Base-by-base conservation (phyloP, 2,329 filamentous ascomycete genomes). In the Phaeoacremonium minimum region DNA sequence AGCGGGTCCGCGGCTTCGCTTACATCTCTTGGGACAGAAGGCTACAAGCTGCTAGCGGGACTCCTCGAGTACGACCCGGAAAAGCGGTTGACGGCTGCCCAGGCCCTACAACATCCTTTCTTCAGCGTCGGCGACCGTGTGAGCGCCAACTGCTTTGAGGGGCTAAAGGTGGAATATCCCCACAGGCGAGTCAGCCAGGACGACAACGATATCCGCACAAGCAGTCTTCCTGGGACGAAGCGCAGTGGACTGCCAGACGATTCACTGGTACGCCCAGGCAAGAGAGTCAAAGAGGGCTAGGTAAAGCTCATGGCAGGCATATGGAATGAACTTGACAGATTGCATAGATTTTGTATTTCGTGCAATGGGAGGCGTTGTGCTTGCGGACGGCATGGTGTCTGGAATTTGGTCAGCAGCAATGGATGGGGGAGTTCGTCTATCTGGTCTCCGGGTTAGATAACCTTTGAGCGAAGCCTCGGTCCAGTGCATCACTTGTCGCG, bases 171-270 rank as follows among this genome's bases (percentile, higher is more conserved):
- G 44, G 87, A 93, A 52, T 98, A 98, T 58, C 93, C 93, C 0
- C 82, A 89, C 53, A 76, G 93, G 7, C 78, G 91, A 33, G 90
- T 98, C 28, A 95, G 85, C 50, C 84, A 94, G 51, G 93, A 98
- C 53, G 89, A 96, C 56, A 95, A 95, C 50, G 93, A 97, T 60
- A 96, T 97, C 38, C 74, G 87, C n/a, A 90, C 87, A 1, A 83
- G 83, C 30, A 95, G 88, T 58, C 61, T 96, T 22, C 88, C 91
- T 1, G 93, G 91, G 0, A 95, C 90, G 0, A 97, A 97, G 66
- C 72, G 90, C 41, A 91, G 85, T 46, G 91, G 86, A 0, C 55
- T 95, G 28, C 85, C 85, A 0, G 91, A 97, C 53, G 91, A 96
- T 35, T 67, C 68, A 14, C 54, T 94, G n/a, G 67, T 81, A 30